Base-by-base conservation (phyloP, 306 rosid genomes). In the Geum urbanum region DNA sequence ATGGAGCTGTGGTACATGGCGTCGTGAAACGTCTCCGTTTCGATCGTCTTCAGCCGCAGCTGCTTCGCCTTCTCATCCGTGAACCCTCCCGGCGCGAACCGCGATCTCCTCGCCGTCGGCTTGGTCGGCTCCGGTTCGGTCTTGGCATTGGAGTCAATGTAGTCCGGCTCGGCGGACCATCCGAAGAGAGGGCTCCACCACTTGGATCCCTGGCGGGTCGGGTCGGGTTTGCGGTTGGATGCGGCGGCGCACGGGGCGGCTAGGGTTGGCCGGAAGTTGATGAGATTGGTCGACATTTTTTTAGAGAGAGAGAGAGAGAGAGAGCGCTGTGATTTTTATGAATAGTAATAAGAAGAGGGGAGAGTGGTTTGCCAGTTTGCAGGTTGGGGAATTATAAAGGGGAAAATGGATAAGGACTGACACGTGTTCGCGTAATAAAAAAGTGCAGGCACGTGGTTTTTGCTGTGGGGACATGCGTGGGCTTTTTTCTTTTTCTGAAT, bases 1-100 rank as follows among this genome's bases (percentile, higher is more conserved):
- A 92, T 92, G 14, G 98, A 92, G 19, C 96, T 90, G 87, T 90
- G 97, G 58, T 92, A 92, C 98, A 92, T 92, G 35, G 78, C 87
- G 74, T 90, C 96, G 67, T 90, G 98, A 78, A 84, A 90, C 39
- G 96, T 18, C 55, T 85, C 86, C 14, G 85, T 74, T 2, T 81
- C 91, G 47, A 13, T 76, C 20, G 87, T 85, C 91, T 81, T 83
- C 76, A 84, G 18, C 66, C 98, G 90, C 70, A 92, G 90, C 76
- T 77, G 87, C 82, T 66, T 85, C 61, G 98, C 98, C 82, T 92
- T 92, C 80, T 90, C 96, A 80, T 79, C 91, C 32, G 98, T 92
- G 67, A 92, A 87, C 67, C 89, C 80, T 10, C 98, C 98, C 4
- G 82, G 86, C 7, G 89, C 62, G 77, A 85, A 82, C 8, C 88